Evolutionary conservation across 2,329 filamentous ascomycete genomes (phyloP), one percentile per base, ranked within the genome.

Genomic region (Celoporthe dispersa): DNA sequence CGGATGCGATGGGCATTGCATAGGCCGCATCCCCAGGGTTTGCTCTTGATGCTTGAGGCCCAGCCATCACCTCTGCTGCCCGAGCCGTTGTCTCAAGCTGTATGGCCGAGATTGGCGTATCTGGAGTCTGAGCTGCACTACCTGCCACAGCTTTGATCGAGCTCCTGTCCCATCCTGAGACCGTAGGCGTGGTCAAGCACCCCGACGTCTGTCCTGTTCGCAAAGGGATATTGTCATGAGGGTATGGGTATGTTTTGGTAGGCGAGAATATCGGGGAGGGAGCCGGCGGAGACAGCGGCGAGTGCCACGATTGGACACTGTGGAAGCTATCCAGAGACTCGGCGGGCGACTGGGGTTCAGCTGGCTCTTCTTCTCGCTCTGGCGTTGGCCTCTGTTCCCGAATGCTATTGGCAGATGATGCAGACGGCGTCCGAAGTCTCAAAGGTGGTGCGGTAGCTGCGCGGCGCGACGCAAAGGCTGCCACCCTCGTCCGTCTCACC

Each of bases 261-360:
- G 82, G 80, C 5, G 83, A 83, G 22, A 79, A 76, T 1, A 82
- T 80, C 25, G 84, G 82, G 2, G 85, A 86, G 7, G 81, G 82
- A 31, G 83, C 82, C 2, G 83, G 77, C 35, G 83, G 79, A 6
- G 80, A 79, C 51, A 81, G 76, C 12, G 82, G 80, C 31, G 85
- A 84, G 72, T 84, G 81, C 85, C 85, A 87, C 11, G 86, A 86
- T 70, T 86, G 81, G 6, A 83, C 80, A 68, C 83, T 87, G 74
- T 87, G 85, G 72, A 89, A 88, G 0, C 87, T 88, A 66, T 87
- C 86, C 22, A 83, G 77, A 19, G 83, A 83, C 48, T 77, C 81
- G 39, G 81, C 81, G 5, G 85, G 83, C 12, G 86, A 86, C n/a
- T 78, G 68, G 3, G 73, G 69, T 37, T 59, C 69, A 6, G 70